Percentiles rank a stretch among this genome's conserved stretches.
Conservation (phyloP, 345 rosid genomes). For the Turnera subulata region DNA sequence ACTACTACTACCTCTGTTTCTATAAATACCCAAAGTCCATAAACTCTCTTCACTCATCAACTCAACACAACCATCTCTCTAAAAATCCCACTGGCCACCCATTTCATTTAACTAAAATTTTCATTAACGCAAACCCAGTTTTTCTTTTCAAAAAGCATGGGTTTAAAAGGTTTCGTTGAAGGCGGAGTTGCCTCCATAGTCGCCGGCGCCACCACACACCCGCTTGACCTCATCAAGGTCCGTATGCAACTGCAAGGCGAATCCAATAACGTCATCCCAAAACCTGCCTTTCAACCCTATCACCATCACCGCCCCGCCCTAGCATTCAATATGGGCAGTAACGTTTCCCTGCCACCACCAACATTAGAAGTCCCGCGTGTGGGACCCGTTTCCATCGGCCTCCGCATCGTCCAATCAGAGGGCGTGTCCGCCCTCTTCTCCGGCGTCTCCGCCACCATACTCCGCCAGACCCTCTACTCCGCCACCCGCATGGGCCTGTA, state of each 20-base stretch:
- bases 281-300: neutral
- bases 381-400: conserved; percentile 14
- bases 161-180: conserved; percentile 22
- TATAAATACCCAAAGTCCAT: no score
- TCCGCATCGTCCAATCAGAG: conserved; percentile 13
- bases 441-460: conserved; percentile 12
- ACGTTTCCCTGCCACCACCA: no score
- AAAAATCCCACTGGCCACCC: no score
- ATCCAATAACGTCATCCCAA: conserved; percentile 3
- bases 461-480: conserved; percentile 17
- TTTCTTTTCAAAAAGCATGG: no score
- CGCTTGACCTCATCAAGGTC: conserved; percentile 21
- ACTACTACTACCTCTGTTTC: no score
- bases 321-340: no score
- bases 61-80: no score
- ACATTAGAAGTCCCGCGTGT: no score
- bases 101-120: no score
- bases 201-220: conserved; percentile 20
- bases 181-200: conserved; percentile 21
- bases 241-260: conserved; percentile 21
- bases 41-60: no score
- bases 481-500: conserved; percentile 24
- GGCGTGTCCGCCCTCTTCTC: conserved; percentile 11
- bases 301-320: conserved; percentile 8
- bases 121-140: no score